Conservation (phyloP, 768 basidiomycete species). For the Neoboletus magnificus region DNA sequence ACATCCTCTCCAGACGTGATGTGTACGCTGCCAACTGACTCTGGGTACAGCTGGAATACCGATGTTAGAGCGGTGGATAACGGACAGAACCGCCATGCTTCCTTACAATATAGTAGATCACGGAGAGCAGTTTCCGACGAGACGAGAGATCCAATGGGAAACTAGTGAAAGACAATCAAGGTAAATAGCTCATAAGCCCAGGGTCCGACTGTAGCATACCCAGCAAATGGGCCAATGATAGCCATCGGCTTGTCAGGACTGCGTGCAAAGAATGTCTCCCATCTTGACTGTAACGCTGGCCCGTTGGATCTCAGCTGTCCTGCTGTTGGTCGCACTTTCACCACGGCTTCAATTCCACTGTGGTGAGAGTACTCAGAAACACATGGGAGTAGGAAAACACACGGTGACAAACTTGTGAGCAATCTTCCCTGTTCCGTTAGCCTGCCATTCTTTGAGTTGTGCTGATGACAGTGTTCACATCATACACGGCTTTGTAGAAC, state of each 20-base stretch:
- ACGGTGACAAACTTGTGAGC: conserved; percentile 46
- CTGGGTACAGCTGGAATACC: conserved; percentile 39
- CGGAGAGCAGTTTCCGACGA: conserved; percentile 27
- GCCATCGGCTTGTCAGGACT: conserved; percentile 57
- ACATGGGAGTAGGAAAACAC: neutral
- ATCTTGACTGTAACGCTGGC: conserved; percentile 44
- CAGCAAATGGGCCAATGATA: conserved; percentile 38
- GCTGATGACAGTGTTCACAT: conserved; percentile 15
- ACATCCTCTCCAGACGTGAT: conserved; percentile 41
- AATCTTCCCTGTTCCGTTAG: conserved; percentile 45
- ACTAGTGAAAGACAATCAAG: conserved; percentile 13
- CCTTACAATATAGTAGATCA: conserved; percentile 35
- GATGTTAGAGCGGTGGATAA: neutral
- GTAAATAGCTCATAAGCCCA: neutral
- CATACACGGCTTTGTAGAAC: neutral
- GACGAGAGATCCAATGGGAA: conserved; percentile 19
- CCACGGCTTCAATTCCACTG: conserved; percentile 51
- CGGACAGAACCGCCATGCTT: too few relatives aligned
- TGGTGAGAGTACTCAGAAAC: neutral
- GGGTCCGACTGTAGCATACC: conserved; percentile 28
- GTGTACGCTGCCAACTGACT: conserved; percentile 46
- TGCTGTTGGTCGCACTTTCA: conserved; percentile 50
- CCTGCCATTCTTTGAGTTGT: conserved; percentile 30
- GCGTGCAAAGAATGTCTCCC: conserved; percentile 49
- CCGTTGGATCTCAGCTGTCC: conserved; percentile 48